Conservation (phyloP, 768 basidiomycete genomes). For the Termitomyces sp. region DNA sequence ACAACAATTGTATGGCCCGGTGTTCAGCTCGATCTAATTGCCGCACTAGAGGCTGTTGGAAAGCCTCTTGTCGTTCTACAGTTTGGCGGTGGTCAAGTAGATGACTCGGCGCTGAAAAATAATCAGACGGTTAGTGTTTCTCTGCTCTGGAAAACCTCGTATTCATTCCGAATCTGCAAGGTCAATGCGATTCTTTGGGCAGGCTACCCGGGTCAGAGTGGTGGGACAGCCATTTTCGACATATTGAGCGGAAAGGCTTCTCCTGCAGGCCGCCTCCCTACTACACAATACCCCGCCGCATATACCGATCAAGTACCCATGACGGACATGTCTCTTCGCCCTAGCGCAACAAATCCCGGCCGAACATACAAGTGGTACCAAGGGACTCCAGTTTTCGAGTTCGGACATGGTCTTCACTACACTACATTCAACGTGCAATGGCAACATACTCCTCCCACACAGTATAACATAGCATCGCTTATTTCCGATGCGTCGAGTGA, state of each 20-base stretch:
- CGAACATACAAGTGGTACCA: slow-evolving; percentile 60
- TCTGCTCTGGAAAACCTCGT: neutral
- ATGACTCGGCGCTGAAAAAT: slow-evolving; percentile 41
- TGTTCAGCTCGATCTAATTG: slow-evolving; percentile 48
- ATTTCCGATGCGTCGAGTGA: slow-evolving; percentile 22
- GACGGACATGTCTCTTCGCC: slow-evolving; percentile 58
- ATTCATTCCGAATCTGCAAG: slow-evolving; percentile 22
- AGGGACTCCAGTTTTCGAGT: slow-evolving; percentile 48
- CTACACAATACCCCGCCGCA: slow-evolving; percentile 50
- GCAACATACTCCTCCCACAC: slow-evolving; percentile 28
- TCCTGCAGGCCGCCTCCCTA: slow-evolving; percentile 52
- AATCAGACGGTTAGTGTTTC: slow-evolving; percentile 33
- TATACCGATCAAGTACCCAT: slow-evolving; percentile 47
- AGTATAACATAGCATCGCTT: slow-evolving; percentile 41
- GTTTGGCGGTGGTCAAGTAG: slow-evolving; percentile 57
- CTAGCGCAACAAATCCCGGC: slow-evolving; percentile 45
- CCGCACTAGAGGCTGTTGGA: slow-evolving; percentile 39
- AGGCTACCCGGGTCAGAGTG: slow-evolving; percentile 56
- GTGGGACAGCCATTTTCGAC: slow-evolving; percentile 51
- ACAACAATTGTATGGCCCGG: slow-evolving; percentile 52
- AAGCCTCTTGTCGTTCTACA: slow-evolving; percentile 55
- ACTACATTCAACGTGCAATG: slow-evolving; percentile 46
- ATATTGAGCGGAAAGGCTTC: slow-evolving; percentile 48
- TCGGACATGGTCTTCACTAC: slow-evolving; percentile 54
- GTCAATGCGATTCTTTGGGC: slow-evolving; percentile 55